phyloP scores from a whole-genome alignment of 2,329 filamentous ascomycete genomes.

The Beauveria rudraprayagi region DNA sequence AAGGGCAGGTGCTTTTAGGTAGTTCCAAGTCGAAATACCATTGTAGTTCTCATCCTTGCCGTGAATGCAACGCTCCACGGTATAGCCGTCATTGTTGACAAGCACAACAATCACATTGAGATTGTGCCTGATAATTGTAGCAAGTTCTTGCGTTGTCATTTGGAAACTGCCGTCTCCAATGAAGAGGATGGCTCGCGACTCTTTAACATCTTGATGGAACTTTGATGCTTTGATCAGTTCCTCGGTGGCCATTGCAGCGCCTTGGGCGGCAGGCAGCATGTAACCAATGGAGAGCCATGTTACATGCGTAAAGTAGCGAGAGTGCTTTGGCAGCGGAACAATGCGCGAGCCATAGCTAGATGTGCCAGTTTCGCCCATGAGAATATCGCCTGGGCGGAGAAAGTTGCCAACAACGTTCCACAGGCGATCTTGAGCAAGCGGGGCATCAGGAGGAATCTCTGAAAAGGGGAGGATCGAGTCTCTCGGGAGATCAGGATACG shows the following conservation, averaged over 20 bases:
- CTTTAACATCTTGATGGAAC: constrained; percentile 13
- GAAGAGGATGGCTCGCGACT: constrained; percentile 41
- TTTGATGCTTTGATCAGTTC: constrained; percentile 28
- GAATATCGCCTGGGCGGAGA: constrained; percentile 43
- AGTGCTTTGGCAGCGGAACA: constrained; percentile 40
- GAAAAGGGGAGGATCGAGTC: constrained; percentile 17
- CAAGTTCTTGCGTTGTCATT: constrained; percentile 58
- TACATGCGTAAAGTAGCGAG: constrained; percentile 39
- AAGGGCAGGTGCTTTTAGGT: constrained; percentile 38
- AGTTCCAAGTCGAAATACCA: constrained; percentile 44
- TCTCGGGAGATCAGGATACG: constrained; percentile 21
- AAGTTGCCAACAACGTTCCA: constrained; percentile 39
- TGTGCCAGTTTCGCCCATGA: constrained; percentile 52
- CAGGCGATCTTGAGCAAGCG: constrained; percentile 40
- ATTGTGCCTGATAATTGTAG: constrained; percentile 50
- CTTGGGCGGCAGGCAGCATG: constrained; percentile 49
- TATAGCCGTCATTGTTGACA: constrained; percentile 53
- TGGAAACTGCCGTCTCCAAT: constrained; percentile 59
- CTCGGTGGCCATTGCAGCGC: constrained; percentile 45
- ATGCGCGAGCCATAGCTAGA: constrained; percentile 45
- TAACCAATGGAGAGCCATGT: constrained; percentile 56
- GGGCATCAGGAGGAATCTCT: constrained; percentile 17
- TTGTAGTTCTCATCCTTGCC: constrained; percentile 47
- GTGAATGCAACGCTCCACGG: constrained; percentile 50
- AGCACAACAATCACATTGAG: constrained; percentile 43